Conservation (phyloP, 2,329 filamentous ascomycete species). For the Ceratocystis alfenasii region DNA sequence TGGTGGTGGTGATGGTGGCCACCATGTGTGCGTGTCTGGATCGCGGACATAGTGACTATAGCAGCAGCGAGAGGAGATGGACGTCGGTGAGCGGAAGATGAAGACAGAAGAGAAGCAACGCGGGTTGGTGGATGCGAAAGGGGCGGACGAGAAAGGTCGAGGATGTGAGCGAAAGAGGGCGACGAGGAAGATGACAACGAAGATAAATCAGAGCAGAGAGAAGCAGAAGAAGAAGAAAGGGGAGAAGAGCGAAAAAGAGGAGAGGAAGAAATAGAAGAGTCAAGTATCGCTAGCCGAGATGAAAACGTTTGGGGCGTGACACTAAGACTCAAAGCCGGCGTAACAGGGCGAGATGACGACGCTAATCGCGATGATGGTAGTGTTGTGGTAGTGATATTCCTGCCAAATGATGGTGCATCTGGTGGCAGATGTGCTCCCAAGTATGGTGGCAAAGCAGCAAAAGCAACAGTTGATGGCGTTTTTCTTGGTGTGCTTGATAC, state of each 20-base stretch:
- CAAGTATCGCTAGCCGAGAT: constrained; percentile 8
- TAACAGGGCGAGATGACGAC: constrained; percentile 12
- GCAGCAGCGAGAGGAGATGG: constrained; percentile 12
- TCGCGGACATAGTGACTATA: constrained; percentile 12
- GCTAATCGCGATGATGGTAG: constrained; percentile 1
- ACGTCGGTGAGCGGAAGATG: constrained; percentile 12
- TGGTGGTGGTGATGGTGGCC: constrained; percentile 34
- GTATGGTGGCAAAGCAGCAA: background rate
- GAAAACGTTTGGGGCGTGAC: background rate
- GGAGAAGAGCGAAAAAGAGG: background rate
- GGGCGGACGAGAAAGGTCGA: constrained; percentile 24
- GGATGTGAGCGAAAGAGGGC: constrained; percentile 27
- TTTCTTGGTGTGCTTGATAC: background rate
- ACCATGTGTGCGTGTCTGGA: constrained; percentile 16
- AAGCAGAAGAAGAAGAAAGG: constrained; percentile 16
- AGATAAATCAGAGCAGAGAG: background rate
- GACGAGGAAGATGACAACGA: background rate
- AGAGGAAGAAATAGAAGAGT: constrained; percentile 5
- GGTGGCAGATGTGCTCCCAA: background rate
- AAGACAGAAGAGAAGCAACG: constrained; percentile 12
- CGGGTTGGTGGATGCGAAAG: constrained; percentile 12
- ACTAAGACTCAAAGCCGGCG: background rate
- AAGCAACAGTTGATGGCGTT: background rate
- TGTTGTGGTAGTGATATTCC: constrained; percentile 4
- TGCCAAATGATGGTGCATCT: background rate